Evolutionary conservation across 306 rosid species (phyloP).

Genomic region (Aeschynomene evenia): DNA sequence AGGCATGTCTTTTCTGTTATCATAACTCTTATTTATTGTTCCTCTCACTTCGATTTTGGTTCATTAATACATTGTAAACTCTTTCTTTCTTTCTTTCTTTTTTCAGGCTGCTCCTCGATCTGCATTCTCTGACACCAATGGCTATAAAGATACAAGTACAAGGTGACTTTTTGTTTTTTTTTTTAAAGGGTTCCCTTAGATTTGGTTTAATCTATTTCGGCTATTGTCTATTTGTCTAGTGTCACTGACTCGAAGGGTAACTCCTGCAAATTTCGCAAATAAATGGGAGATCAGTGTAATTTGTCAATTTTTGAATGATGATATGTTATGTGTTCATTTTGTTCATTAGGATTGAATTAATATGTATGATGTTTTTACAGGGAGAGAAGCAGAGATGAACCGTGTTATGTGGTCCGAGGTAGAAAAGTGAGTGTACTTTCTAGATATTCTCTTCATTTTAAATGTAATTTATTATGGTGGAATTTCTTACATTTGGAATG

Average conservation of each 20-base stretch:
- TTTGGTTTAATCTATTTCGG: no score
- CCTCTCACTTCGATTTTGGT: no score
- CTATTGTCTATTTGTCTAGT: no score
- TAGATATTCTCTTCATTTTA: background rate
- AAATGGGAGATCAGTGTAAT: no score
- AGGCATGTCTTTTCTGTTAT: conserved; percentile 29
- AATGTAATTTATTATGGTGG: background rate
- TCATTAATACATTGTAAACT: background rate
- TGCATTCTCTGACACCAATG: conserved; percentile 46
- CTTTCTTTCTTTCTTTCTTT: background rate
- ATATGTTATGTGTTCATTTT: background rate
- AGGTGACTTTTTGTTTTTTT: conserved; percentile 36
- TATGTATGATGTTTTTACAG: conserved; percentile 28
- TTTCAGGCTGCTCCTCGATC: conserved; percentile 52
- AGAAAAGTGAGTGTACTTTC: conserved; percentile 55
- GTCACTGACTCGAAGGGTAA: no score
- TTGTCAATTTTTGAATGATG: no score
- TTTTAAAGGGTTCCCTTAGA: no score
- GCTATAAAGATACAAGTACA: conserved; percentile 50
- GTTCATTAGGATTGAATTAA: background rate
- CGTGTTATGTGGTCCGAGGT: conserved; percentile 38
- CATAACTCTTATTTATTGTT: no score
- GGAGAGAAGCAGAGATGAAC: conserved; percentile 56
- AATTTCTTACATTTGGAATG: background rate
- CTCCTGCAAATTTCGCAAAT: no score